A percentile compares a stretch with the other conserved stretches of the same genome.
Evolutionary conservation across 768 basidiomycete species (phyloP).

Genomic region (Xerocomus spinulosus): DNA sequence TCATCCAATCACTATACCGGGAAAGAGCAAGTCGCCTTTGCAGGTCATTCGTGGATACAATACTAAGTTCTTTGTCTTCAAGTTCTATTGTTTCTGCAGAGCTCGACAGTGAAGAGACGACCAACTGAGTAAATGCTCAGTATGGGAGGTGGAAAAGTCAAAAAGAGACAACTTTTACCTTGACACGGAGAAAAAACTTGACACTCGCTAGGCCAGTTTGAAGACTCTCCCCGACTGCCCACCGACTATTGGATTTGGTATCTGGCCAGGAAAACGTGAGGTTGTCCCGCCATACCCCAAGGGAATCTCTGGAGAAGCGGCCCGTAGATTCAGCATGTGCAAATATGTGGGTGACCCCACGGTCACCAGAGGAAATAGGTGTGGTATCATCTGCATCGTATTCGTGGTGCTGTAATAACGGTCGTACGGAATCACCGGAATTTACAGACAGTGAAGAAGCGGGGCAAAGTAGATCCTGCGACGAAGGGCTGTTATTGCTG

Average conservation of each 20-base stretch:
- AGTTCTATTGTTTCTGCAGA: constrained; percentile 65
- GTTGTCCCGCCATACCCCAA: constrained; percentile 60
- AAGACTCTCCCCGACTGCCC: constrained; percentile 78
- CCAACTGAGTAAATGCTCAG: constrained; percentile 35
- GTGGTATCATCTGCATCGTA: constrained; percentile 10
- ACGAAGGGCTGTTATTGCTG: constrained; percentile 12
- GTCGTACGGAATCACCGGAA: constrained; percentile 25
- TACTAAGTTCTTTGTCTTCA: constrained; percentile 57
- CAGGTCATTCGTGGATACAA: constrained; percentile 66
- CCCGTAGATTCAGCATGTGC: constrained; percentile 57
- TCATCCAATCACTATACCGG: constrained; percentile 48
- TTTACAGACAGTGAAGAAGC: constrained; percentile 19
- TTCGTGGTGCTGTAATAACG: constrained; percentile 21
- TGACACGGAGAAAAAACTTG: constrained; percentile 66
- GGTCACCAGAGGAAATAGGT: constrained; percentile 13
- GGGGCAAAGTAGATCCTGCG: constrained; percentile 18
- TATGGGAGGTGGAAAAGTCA: constrained; percentile 5
- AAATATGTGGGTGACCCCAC: constrained; percentile 46
- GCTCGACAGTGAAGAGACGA: constrained; percentile 43
- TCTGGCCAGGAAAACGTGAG: constrained; percentile 72
- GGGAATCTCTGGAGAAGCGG: constrained; percentile 49
- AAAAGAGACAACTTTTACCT: constrained; percentile 50
- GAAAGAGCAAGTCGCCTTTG: constrained; percentile 63
- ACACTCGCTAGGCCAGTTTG: constrained; percentile 59
- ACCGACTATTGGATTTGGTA: constrained; percentile 61